Evolutionary conservation across 164 flowering plant genomes (phyloP).

Genomic region (Malania oleifera): DNA sequence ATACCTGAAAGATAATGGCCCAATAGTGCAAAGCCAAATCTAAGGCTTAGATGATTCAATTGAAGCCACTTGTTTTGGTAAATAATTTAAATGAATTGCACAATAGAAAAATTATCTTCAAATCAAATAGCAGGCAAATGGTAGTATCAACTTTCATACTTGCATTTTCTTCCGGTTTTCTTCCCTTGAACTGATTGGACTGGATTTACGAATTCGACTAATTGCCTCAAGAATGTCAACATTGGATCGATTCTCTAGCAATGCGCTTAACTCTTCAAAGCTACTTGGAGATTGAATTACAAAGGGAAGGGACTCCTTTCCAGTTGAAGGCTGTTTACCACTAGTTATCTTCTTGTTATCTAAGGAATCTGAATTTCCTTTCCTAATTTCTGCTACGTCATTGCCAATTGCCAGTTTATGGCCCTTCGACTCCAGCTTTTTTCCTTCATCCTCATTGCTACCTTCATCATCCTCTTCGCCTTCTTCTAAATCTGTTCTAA

Average conservation of each 20-base stretch:
- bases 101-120: neutral
- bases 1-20: too few relatives aligned
- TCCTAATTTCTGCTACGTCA: conserved; percentile 14
- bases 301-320: conserved; percentile 51
- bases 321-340: conserved; percentile 17
- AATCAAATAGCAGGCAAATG: neutral
- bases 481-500: conserved; percentile 35
- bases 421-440: conserved; percentile 14
- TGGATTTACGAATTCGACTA: conserved; percentile 60
- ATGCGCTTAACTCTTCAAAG: conserved; percentile 48
- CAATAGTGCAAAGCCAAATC: too few relatives aligned
- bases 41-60: neutral
- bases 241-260: conserved; percentile 58
- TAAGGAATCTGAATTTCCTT: conserved; percentile 12
- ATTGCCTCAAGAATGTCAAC: conserved; percentile 57
- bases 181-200: conserved; percentile 68
- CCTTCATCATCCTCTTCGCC: conserved; percentile 22
- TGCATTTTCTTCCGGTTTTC: conserved; percentile 95
- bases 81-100: neutral
- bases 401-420: conserved; percentile 15
- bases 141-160: conserved; percentile 27
- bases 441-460: conserved; percentile 21
- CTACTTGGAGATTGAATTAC: conserved; percentile 73
- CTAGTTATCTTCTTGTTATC: conserved; percentile 19
- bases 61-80: neutral